Base-by-base conservation (phyloP, 2,329 filamentous ascomycete species). In the Aspergillus intermedius region DNA sequence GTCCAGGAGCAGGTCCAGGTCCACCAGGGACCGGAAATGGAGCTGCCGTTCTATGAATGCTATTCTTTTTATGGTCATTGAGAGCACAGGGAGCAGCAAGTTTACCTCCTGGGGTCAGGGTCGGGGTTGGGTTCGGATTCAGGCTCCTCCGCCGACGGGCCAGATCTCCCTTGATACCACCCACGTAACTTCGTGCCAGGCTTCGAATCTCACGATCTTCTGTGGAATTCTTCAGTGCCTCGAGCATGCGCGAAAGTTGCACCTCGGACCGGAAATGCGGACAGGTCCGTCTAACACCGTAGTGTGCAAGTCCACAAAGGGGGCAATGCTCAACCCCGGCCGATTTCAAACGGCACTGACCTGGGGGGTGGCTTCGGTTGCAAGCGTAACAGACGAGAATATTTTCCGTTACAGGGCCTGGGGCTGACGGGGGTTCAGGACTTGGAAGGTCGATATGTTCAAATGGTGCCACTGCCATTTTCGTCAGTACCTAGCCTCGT, bases 301-400 rank as follows among this genome's bases (percentile, higher is more conserved):
- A 80, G 59, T 86, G 82, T 1, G 80, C 78, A 19, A 81, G 73
- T 13, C 82, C 82, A 52, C 84, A 87, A 5, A 86, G 73, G 5
- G 77, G 77, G 63, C 84, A 88, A 55, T 77, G 67, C 57, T 86
- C 82, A 2, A 77, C 71, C 2, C 80, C 80, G 7, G 78, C 76
- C 4, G 74, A 54, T 60, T 82, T 84, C 28, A 86, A 67, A 8
- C 77, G 78, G 59, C 84, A 87, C 39, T 74, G 72, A n/a, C 82
- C 83, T 10, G 69, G 61, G 1, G 71, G 63, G 60, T 87, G 84
- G n/a, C 58, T 50, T 19, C 71, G 67, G 34, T 66, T 64, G 63
- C 83, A 87, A 10, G 77, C 78, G 2, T 70, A 62, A 56, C 84
- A 87, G 35, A 53, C 17, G 44, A 5, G 37, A 22, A 4, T 40